These are phyloP conservation scores for Malus hybrid DNA, from an alignment of 331 rosid species.

Conservation along the genomic window DNA sequence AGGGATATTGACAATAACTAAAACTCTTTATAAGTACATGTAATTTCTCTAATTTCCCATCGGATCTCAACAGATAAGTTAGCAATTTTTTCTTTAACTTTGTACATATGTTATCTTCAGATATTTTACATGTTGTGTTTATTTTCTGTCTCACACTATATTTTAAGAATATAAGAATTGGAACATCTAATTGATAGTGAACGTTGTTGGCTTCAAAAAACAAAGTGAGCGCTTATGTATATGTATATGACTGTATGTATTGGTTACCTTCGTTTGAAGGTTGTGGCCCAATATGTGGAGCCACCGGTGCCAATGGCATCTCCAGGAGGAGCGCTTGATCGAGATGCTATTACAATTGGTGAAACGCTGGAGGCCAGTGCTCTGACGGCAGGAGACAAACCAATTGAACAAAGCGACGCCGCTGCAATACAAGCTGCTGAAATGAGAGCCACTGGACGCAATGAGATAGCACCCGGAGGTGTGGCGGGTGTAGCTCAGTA, in stretches of 20 bases:
- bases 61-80: no score
- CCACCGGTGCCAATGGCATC: slow-evolving; percentile 28
- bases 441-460: slow-evolving; percentile 31
- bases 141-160: neutral
- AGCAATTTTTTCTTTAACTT: no score
- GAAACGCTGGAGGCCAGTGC: slow-evolving; percentile 56
- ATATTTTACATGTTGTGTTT: neutral
- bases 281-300: slow-evolving; percentile 39
- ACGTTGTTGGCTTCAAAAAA: no score
- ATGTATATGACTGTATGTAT: neutral
- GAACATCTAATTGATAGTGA: neutral
- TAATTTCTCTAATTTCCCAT: no score
- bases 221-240: neutral
- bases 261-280: neutral
- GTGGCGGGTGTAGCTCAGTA: slow-evolving; percentile 41
- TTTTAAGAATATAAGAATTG: neutral
- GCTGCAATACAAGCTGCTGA: slow-evolving; percentile 39
- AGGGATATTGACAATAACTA: no score
- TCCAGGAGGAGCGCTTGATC: slow-evolving; percentile 23
- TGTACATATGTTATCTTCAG: no score
- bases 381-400: slow-evolving; percentile 25
- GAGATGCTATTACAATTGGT: slow-evolving; percentile 41
- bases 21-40: no score
- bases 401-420: slow-evolving; percentile 41
- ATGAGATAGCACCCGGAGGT: slow-evolving; percentile 21